These are phyloP conservation scores for Eremothecium coryli DNA, from an alignment of 1,139 yeast genomes.

Conservation along the genomic window DNA sequence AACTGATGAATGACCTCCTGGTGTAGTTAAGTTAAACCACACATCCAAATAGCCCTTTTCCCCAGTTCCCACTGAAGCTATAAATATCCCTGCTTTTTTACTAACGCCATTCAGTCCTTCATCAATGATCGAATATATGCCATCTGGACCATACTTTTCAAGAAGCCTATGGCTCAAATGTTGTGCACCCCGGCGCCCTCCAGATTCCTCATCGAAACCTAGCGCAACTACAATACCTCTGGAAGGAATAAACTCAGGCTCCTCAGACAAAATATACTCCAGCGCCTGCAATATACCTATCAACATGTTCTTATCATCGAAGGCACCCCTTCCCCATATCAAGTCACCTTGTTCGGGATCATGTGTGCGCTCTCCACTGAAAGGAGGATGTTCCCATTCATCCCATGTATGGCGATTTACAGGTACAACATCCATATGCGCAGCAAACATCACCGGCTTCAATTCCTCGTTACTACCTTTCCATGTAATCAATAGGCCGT, in stretches of 20 bases:
- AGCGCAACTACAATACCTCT: slow-evolving; percentile 46
- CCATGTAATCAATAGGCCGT: slow-evolving; percentile 61
- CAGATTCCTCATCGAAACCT: slow-evolving; percentile 59
- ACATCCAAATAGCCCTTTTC: slow-evolving; percentile 37
- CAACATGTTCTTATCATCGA: slow-evolving; percentile 53
- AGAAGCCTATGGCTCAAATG: slow-evolving; percentile 34
- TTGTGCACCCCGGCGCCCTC: slow-evolving; percentile 47
- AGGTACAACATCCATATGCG: slow-evolving; percentile 80
- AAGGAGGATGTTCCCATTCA: slow-evolving; percentile 63
- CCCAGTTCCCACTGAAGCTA: slow-evolving; percentile 25
- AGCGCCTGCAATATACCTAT: slow-evolving; percentile 46
- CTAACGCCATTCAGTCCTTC: slow-evolving; percentile 41
- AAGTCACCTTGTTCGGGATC: slow-evolving; percentile 41
- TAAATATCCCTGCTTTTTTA: slow-evolving; percentile 20
- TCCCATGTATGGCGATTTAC: slow-evolving; percentile 48
- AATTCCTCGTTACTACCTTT: slow-evolving; percentile 44
- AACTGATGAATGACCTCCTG: slow-evolving; percentile 56
- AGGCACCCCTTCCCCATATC: slow-evolving; percentile 57
- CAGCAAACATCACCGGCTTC: slow-evolving; percentile 60
- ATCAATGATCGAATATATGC: slow-evolving; percentile 47
- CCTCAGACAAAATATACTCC: slow-evolving; percentile 33
- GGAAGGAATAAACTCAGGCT: slow-evolving; percentile 35
- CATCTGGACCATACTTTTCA: slow-evolving; percentile 41
- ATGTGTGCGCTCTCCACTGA: slow-evolving; percentile 41
- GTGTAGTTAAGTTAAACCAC: slow-evolving; percentile 38